Percentiles rank a stretch among this genome's conserved stretches.
Evolutionary conservation across 306 rosid genomes (phyloP).

Genomic region (Arachis stenosperma): DNA sequence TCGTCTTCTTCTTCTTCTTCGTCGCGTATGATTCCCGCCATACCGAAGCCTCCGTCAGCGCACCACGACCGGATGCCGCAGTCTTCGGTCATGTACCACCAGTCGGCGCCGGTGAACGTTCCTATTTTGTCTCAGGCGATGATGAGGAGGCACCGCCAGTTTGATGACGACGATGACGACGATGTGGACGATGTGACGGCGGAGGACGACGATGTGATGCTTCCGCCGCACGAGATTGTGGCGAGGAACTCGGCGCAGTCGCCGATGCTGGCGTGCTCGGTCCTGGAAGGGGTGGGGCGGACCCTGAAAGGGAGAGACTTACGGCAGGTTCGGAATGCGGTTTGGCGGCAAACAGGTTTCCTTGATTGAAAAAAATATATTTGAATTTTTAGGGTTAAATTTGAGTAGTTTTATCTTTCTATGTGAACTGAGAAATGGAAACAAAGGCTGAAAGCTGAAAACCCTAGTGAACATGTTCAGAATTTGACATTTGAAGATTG

Average conservation of each 20-base stretch:
- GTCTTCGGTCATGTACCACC: conserved; percentile 55
- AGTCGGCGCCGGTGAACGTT: conserved; percentile 78
- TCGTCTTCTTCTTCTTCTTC: conserved; percentile 37
- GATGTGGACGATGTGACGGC: conserved; percentile 37
- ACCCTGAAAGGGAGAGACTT: conserved; percentile 68
- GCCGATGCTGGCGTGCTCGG: conserved; percentile 66
- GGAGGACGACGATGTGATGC: conserved; percentile 58
- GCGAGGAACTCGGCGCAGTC: conserved; percentile 55
- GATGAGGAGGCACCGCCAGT: conserved; percentile 41
- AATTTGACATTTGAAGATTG: conserved; percentile 18
- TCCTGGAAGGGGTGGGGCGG: conserved; percentile 86
- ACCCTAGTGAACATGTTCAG: not conserved
- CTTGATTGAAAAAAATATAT: conserved; percentile 46
- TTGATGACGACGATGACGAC: conserved; percentile 42
- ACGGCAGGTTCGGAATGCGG: conserved; percentile 76
- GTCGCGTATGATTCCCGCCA: conserved; percentile 16
- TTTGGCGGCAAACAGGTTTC: conserved; percentile 83
- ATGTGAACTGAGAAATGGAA: not conserved
- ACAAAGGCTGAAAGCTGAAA: conserved; percentile 1
- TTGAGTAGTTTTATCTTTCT: not conserved
- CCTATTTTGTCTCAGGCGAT: conserved; percentile 54
- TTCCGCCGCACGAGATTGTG: conserved; percentile 84
- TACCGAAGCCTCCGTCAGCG: conserved; percentile 12
- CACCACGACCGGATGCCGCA: conserved; percentile 37
- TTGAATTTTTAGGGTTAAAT: not conserved